Evolutionary conservation across 208 protist genomes (phyloP), one percentile per base, ranked within the genome.

Genomic region (Trypanosoma melophagium): DNA sequence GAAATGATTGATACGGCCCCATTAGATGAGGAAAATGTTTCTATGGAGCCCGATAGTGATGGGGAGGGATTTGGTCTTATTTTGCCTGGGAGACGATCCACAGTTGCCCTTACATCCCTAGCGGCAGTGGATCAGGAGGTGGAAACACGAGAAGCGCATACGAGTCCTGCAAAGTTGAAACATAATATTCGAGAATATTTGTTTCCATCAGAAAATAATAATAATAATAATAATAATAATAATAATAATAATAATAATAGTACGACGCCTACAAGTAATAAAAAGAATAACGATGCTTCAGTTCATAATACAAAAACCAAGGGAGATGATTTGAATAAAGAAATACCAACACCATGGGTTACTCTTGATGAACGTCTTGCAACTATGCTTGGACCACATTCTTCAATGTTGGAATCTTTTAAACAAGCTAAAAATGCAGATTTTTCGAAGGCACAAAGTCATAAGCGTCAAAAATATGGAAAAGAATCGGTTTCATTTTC

Each of bases 41-140:
- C 70, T 47, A 77, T 90, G 8, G 84, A 93, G 50, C 52, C 69
- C 14, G 90, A 95, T 61, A 95, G 90, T 64, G 90, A 95, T 55
- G 90, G 81, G 3, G 90, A 95, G 53, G 90, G 90, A 22, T 92
- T 83, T 71, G 90, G 90, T 17, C 71, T 71, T 55, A 90, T 95
- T 59, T 49, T 95, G 8, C 69, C 79, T 28, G 80, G 80, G 38
- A 35, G 5, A 22, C 1, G 28, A 7, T 35, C 28, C 1, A 5
- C 5, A 7, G 28, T 45, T 3, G 45, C 1, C 5, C 8, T 12
- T 9, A 31, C 28, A 31, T 14, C 0, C 16, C 9, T 1, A 45
- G 9, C 25, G 17, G 25, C n/a, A 38, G 40, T 28, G 1, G 16
- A 38, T 9, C 42, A 38, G 1, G 40, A 42, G 24, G 28, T 3